Base-by-base conservation (phyloP, 108 stramenopile genomes). In the Fistulifera solaris region DNA sequence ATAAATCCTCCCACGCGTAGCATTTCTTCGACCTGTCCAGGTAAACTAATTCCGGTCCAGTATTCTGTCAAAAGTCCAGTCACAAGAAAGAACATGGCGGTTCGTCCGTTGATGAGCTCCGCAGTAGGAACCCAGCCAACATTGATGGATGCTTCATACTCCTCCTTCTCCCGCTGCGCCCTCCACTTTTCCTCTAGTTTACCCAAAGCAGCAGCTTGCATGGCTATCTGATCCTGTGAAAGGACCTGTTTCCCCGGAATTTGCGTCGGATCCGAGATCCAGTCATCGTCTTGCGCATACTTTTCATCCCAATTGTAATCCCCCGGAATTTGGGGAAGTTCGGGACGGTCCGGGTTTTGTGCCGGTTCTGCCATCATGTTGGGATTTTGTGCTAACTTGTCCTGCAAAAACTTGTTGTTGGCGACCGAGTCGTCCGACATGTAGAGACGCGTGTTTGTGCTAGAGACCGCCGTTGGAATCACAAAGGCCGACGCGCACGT, bases 11-110 rank as follows among this genome's bases (percentile, higher is more conserved):
- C 75, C 48, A 94, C 76, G 48, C 90, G 80, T 48, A 88, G 69
- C 85, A 96, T 80, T 60, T 90, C 87, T 61, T 91, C 93, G 43
- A 94, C 81, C 73, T 96, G 95, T 47, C 88, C 90, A 14, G 91
- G 91, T 55, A 96, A 72, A 57, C 63, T 76, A 48, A 93, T 71
- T 44, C 93, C 93, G 35, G 95, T 96, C 88, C 90, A 94, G 21
- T 56, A 61, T 71, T 96, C 95, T 38, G 93, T 96, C 73, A 94
- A 77, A 27, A 96, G 72, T 26, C 95, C 95, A 38, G 90, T 91
- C 26, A 73, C 80, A 51, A 96, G 56, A 59, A 92, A 92, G 70
- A 96, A 94, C 95, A 96, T 96, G 47, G 95, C 95, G 45, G 80
- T 83, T 65, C 95, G 67, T 7, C 87, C 81, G 60, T 94, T 94